Percentiles rank a stretch among this genome's conserved stretches.
Conservation (phyloP, 2,329 filamentous ascomycete species). For the Diaporthe australafricana region DNA sequence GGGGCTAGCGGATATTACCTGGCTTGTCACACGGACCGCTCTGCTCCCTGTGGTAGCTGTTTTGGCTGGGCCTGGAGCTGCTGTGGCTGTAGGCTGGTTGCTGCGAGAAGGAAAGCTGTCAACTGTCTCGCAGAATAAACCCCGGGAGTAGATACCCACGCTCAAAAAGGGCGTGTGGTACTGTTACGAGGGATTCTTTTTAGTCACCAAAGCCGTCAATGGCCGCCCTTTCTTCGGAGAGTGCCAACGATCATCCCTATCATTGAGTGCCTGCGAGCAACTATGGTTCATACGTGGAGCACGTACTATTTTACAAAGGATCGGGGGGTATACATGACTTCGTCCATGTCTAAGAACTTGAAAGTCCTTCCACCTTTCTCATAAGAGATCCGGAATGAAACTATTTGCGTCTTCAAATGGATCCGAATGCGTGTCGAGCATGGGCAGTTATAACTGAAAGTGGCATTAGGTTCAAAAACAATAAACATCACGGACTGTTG, state of each 20-base stretch:
- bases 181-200: background rate
- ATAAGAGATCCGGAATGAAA: background rate
- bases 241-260: background rate
- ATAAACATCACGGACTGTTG: too few relatives aligned
- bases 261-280: background rate
- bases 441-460: too few relatives aligned
- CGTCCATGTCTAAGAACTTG: background rate
- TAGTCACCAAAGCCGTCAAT: background rate
- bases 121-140: background rate
- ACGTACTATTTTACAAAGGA: background rate
- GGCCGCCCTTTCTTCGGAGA: background rate
- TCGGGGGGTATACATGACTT: conserved; percentile 8
- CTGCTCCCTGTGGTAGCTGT: background rate
- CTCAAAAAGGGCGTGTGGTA: background rate
- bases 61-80: background rate
- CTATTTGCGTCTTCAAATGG: too few relatives aligned
- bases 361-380: background rate
- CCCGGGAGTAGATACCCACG: background rate
- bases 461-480: too few relatives aligned
- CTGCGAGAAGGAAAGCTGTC: background rate
- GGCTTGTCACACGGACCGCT: background rate
- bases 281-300: background rate
- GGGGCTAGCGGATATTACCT: background rate
- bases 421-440: too few relatives aligned
- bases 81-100: background rate